Percentiles rank a stretch among this genome's conserved stretches.
Evolutionary conservation across 2,329 filamentous ascomycete genomes (phyloP).

Genomic region (Cladophialophora psammophila): DNA sequence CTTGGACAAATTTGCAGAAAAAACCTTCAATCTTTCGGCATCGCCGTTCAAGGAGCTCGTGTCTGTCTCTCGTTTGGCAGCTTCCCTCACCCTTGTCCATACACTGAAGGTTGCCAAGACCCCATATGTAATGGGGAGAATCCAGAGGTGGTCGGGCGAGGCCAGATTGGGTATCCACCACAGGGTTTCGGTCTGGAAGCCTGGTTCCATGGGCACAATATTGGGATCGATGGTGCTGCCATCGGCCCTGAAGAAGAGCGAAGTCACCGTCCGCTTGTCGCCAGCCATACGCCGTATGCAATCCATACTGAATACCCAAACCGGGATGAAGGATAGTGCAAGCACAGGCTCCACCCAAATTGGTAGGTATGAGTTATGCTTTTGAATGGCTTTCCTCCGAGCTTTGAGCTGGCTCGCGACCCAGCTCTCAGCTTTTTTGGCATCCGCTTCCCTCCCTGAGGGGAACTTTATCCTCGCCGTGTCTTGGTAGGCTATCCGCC

Average conservation of each 20-base stretch:
- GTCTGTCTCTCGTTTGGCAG: conserved; percentile 12
- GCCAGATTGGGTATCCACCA: conserved; percentile 67
- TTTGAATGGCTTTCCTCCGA: conserved; percentile 35
- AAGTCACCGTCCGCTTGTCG: conserved; percentile 27
- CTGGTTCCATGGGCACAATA: conserved; percentile 53
- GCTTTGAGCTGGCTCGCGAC: conserved; percentile 26
- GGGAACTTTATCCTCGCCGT: conserved; percentile 30
- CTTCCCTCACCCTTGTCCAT: conserved; percentile 21
- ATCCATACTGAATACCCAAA: conserved; percentile 34
- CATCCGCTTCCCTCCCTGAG: conserved; percentile 19
- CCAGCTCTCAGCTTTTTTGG: conserved; percentile 28
- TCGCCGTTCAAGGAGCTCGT: not conserved
- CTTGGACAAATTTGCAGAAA: not conserved
- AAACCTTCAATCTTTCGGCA: conserved; percentile 5
- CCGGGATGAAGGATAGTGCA: conserved; percentile 31
- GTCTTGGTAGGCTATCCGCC: conserved; percentile 42
- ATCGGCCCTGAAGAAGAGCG: conserved; percentile 26
- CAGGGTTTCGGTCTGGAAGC: conserved; percentile 63
- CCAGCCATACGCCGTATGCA: conserved; percentile 33
- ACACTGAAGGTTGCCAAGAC: conserved; percentile 27
- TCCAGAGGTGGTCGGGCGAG: conserved; percentile 28
- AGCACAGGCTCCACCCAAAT: conserved; percentile 16
- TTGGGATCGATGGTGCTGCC: conserved; percentile 33
- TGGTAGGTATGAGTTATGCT: conserved; percentile 33
- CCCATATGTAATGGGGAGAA: conserved; percentile 30